A percentile compares a stretch with the other conserved stretches of the same genome.
phyloP scores from a whole-genome alignment of 768 basidiomycete species.

The Kwoniella europaea region DNA sequence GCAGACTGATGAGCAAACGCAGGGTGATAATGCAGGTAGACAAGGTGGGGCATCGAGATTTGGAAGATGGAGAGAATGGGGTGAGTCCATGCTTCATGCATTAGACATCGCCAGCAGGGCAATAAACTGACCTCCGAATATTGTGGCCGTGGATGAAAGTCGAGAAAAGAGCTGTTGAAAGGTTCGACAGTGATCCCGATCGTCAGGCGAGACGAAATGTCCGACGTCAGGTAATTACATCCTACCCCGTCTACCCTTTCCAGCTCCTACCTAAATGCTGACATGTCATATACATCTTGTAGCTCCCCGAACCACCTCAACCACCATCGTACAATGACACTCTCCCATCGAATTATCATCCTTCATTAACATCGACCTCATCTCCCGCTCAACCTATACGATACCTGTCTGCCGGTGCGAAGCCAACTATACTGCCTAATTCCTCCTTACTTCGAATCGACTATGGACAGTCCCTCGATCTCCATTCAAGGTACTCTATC shows the following conservation, averaged over 20 bases:
- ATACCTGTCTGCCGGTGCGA: constrained; percentile 6
- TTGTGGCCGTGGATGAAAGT: neutral
- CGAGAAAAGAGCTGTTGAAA: constrained; percentile 14
- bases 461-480: constrained; percentile 22
- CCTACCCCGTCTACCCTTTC: neutral
- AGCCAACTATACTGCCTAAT: neutral
- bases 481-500: constrained; percentile 25
- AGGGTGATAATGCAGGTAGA: neutral
- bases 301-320: constrained; percentile 13
- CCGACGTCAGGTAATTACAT: constrained; percentile 6
- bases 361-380: neutral
- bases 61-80: constrained; percentile 21
- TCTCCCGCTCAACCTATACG: neutral
- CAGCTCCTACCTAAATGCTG: neutral
- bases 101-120: too few relatives aligned
- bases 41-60: constrained; percentile 1
- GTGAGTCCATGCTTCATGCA: constrained; percentile 1
- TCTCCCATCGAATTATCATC: neutral
- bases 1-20: too few relatives aligned
- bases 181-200: constrained; percentile 1
- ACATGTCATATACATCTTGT: too few relatives aligned
- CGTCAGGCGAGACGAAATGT: neutral
- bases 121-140: too few relatives aligned
- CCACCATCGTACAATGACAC: constrained; percentile 17
- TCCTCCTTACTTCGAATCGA: constrained; percentile 24